Evolutionary conservation across 2,329 filamentous ascomycete species (phyloP), one percentile per base, ranked within the genome.

Genomic region (Colletotrichum ledebouriae): DNA sequence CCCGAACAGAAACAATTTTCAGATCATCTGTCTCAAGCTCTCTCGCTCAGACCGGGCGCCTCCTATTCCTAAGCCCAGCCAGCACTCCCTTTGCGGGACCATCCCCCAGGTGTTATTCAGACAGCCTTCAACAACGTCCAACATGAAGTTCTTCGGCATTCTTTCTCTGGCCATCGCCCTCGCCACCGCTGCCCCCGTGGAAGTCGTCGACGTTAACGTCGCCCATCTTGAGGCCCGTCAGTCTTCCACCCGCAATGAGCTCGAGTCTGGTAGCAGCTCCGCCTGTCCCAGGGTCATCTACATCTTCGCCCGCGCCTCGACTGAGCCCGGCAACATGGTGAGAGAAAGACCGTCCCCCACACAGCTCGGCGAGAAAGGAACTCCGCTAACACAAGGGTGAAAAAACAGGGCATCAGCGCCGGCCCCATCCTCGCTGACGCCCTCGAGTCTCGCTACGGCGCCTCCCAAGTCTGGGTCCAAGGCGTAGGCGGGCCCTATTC

Each of bases 401-500:
- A 59, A 1, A 6, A n/a, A 15, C n/a, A 77, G 76, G 76, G 76
- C 12, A 44, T 50, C 22, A 74, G 70, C 44, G 72, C 74, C 1
- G 79, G 79, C 3, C 77, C 78, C 13, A 60, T 44, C 2, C 67
- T 79, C 11, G 77, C 74, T 6, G 67, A 70, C 12, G 75, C 69
- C 42, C 73, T 82, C 0, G 74, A 77, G 49, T 57, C 58, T 22
- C 62, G 66, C 33, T 78, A 76, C 37, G 74, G 75, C 53, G 59
- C 64, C 3, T 61, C 52, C 9, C 65, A 73, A 17, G 69, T 82
- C 65, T 81, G 79, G 79, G 77, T 83, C 22, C 83, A 85, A 70
- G 83, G 83, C 13, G 80, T 85, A 13, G 78, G 79, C 6, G 76
- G 75, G 25, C 70, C 75, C 2, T 85, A 85, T 73, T 73, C 63